Evolutionary conservation across 1,139 yeast genomes (phyloP).

Genomic region (Lodderomyces parapsilosis): DNA sequence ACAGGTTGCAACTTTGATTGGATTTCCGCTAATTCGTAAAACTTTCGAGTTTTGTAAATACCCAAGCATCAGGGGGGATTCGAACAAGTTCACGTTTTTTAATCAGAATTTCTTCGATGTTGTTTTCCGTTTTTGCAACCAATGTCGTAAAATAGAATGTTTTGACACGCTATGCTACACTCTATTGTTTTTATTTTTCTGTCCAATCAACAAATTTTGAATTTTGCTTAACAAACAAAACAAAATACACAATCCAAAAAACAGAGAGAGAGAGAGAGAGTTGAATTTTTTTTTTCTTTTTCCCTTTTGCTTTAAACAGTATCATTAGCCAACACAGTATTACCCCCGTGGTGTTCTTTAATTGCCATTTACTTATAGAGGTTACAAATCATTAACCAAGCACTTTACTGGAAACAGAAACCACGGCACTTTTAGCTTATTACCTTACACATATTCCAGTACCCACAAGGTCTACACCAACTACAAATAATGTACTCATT

Average conservation of each 20-base stretch:
- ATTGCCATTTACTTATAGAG: background rate
- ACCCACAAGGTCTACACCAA: background rate
- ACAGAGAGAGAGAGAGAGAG: background rate
- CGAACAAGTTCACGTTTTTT: background rate
- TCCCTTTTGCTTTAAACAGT: too few species aligned
- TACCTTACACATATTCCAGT: background rate
- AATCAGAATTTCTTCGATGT: background rate
- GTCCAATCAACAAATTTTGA: constrained; percentile 3
- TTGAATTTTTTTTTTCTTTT: background rate
- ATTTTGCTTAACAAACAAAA: constrained; percentile 1
- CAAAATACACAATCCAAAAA: background rate
- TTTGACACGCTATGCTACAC: too few species aligned
- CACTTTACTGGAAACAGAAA: background rate
- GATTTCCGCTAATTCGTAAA: background rate
- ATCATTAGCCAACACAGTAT: too few species aligned
- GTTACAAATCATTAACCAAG: background rate
- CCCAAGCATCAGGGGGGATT: background rate
- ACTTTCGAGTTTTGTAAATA: background rate
- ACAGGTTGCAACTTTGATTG: background rate
- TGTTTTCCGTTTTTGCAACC: too few species aligned
- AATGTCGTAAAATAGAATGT: too few species aligned
- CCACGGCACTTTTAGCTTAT: background rate
- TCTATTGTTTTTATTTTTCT: background rate
- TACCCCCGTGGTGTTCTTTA: too few species aligned
- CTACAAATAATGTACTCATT: constrained; percentile 1